Base-by-base conservation (phyloP, 2,329 filamentous ascomycete species). In the Exophiala phaeomuriformis region DNA sequence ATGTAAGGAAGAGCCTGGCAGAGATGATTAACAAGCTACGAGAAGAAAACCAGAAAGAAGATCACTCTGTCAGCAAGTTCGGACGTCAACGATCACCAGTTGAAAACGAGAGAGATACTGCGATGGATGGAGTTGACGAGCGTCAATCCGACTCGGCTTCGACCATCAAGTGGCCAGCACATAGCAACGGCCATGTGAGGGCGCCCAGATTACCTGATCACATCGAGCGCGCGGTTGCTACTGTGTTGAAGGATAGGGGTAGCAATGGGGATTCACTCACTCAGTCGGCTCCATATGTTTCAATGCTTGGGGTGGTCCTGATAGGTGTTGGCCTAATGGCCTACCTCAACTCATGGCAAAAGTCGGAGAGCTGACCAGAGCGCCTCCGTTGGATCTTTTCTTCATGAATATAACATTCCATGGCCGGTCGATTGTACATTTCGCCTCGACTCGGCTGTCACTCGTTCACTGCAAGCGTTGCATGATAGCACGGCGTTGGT, bases 11-110 rank as follows among this genome's bases (percentile, higher is more conserved):
- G 68, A 85, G 85, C 1, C 72, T 98, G 42, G 84, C 86, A 1
- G 88, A 95, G 66, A 93, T 97, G 88, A 84, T 96, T 8, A 77
- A 88, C 63, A 84, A 85, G 61, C 85, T 96, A 52, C 82, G 90
- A 49, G 77, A 76, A 63, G 83, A 90, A 57, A 69, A 69, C 35
- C 62, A 44, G 55, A 60, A 55, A 31, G 42, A 48, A 3, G 57
- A 57, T 12, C 28, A 32, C 4, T 46, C 41, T 9, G 28, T 40
- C 1, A 43, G 33, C 5, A 46, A 57, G 19, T 42, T 40, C n/a
- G 29, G 30, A 19, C 32, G 44, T 8, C 37, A 33, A 46, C 37
- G 47, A 10, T 27, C 19, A 28, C 35, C 3, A 7, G 2, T 19
- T 4, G 19, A 29, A 28, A 32, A 19, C 10, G 12, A 47, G 31